These are phyloP conservation scores for Diaporthe citrichinensis DNA, from an alignment of 2,329 filamentous ascomycete species.

Conservation along the genomic window DNA sequence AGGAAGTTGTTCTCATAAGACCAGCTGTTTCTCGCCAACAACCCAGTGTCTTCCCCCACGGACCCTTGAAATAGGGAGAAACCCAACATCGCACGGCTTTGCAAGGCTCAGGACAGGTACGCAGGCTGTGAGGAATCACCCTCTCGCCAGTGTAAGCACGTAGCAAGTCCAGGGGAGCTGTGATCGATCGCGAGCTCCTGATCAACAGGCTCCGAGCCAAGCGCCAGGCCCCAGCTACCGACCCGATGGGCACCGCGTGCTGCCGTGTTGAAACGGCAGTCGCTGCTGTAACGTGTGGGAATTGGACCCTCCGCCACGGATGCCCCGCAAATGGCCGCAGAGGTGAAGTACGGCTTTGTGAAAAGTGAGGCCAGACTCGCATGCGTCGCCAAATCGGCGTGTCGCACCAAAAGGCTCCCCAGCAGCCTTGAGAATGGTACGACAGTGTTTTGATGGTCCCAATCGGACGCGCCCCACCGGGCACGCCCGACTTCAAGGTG, in stretches of 20 bases:
- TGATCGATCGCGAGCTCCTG: constrained; percentile 31
- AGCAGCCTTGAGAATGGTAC: constrained; percentile 19
- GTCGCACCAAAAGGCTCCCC: constrained; percentile 28
- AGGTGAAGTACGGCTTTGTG: not conserved
- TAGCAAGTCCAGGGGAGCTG: constrained; percentile 12
- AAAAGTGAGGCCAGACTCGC: constrained; percentile 22
- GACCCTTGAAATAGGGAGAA: constrained; percentile 13
- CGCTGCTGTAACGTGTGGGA: constrained; percentile 32
- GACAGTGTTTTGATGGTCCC: constrained; percentile 34
- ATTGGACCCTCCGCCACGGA: constrained; percentile 34
- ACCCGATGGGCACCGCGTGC: constrained; percentile 36
- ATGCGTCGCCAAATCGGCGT: constrained; percentile 35
- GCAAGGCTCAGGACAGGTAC: constrained; percentile 22
- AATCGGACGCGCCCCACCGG: constrained; percentile 1
- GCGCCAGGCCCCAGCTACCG: constrained; percentile 37
- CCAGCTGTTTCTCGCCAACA: constrained; percentile 32
- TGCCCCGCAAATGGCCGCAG: constrained; percentile 35
- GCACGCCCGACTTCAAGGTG: constrained; percentile 1
- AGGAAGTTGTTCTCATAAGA: constrained; percentile 4
- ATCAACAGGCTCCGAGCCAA: constrained; percentile 18
- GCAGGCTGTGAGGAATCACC: constrained; percentile 28
- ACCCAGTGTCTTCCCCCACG: constrained; percentile 27
- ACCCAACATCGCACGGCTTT: constrained; percentile 37
- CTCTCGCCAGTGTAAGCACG: constrained; percentile 10
- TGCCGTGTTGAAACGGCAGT: constrained; percentile 30